These are phyloP conservation scores for Cunninghamia lanceolata DNA, from an alignment of 75 land plant species.

Conservation along the genomic window DNA sequence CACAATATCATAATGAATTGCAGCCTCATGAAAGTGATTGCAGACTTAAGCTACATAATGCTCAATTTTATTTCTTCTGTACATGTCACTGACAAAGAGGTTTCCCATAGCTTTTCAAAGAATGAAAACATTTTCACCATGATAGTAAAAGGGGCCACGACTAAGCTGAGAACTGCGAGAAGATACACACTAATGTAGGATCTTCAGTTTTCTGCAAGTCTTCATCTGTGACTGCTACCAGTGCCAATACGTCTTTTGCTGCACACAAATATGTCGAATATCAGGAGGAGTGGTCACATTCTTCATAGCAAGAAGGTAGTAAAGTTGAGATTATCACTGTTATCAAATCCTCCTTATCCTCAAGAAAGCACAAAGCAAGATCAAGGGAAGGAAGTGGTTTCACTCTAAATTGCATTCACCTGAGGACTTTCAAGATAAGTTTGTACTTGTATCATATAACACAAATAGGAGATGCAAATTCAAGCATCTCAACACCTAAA, in stretches of 20 bases:
- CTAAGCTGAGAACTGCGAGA: background rate
- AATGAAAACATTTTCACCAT: too few relatives aligned
- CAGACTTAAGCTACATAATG: too few relatives aligned
- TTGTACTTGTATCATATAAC: background rate
- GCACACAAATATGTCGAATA: background rate
- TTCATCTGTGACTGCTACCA: background rate
- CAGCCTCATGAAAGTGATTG: too few relatives aligned
- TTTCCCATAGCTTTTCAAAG: too few relatives aligned
- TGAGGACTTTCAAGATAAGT: background rate
- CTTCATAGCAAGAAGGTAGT: background rate
- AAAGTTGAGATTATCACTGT: background rate
- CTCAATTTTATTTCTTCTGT: too few relatives aligned
- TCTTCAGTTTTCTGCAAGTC: background rate
- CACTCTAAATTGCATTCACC: background rate
- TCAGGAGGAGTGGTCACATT: background rate
- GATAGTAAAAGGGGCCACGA: too few relatives aligned
- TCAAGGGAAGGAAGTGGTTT: background rate
- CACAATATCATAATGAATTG: too few relatives aligned
- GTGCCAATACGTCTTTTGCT: background rate
- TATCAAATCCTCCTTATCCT: background rate
- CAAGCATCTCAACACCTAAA: too few relatives aligned
- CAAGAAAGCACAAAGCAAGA: background rate
- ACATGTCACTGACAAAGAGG: too few relatives aligned
- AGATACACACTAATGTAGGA: background rate
- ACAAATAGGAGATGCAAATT: too few relatives aligned